Base-by-base conservation (phyloP, 2,329 filamentous ascomycete species). In the Didymella pinodella region DNA sequence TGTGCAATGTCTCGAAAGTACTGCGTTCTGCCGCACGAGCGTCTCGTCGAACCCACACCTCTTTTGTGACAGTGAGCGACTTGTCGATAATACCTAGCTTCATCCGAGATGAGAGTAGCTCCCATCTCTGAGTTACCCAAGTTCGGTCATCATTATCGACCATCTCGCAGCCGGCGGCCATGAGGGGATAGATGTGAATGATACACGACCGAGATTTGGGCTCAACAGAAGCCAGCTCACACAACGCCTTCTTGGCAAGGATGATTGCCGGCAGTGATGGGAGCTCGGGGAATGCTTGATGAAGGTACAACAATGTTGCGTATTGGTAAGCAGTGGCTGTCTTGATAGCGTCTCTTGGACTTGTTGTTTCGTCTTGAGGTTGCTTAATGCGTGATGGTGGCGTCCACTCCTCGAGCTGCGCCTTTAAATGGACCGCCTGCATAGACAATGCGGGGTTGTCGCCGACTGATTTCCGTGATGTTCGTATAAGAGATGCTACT, bases 31-130 rank as follows among this genome's bases (percentile, higher is more conserved):
- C 49, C 79, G 58, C 80, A 63, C 82, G 82, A 4, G 75, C 78
- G 68, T 91, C 88, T 31, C 87, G 82, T 12, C 88, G 83, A 28
- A 75, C 74, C 88, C 89, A 91, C 0, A 90, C 87, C 70, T 90
- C 88, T 56, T 84, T 83, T 22, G 87, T 83, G 7, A 91, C 86
- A 44, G 88, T 84, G 62, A 85, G 79, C 60, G 86, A 89, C 26
- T 86, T 84, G 67, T 90, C 87, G 45, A 90, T 83, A 47, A 89
- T 87, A 16, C 88, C 88, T 44, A 90, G 86, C 74, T 86, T 86
- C 78, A 90, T 84, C 28, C 88, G 81, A 20, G 79, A 77, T 50
- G 82, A 81, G 80, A 91, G 88, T 3, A 82, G 78, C 4, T 77
- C 75, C 88, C 88, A 91, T 32, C 88, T 82, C 25, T 85, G 80